Conservation (phyloP, 2,329 filamentous ascomycete genomes). For the Coleophoma eucalyptorum region DNA sequence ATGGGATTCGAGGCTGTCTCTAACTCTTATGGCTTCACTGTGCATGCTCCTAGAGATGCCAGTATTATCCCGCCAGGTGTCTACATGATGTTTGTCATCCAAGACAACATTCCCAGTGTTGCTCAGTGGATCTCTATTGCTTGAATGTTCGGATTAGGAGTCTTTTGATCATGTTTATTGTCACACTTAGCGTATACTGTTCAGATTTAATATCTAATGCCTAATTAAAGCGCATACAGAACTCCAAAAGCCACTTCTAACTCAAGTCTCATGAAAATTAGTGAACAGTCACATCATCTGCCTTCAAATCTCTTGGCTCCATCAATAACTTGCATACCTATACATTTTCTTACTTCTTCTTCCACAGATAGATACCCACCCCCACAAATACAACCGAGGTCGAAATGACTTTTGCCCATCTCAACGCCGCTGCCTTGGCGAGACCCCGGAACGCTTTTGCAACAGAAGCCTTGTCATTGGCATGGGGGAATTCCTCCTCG, state of each 20-base stretch:
- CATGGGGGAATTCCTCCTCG: slow-evolving; percentile 24
- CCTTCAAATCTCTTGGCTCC: too few species aligned
- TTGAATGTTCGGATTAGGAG: background rate
- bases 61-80: background rate
- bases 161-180: too few species aligned
- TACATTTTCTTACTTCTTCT: too few species aligned
- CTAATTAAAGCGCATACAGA: too few species aligned
- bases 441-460: slow-evolving; percentile 6
- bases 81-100: background rate
- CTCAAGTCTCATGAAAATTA: too few species aligned
- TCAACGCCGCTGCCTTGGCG: slow-evolving; percentile 1
- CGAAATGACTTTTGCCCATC: slow-evolving; percentile 3
- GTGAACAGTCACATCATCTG: too few species aligned
- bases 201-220: too few species aligned
- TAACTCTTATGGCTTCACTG: background rate
- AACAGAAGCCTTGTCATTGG: slow-evolving; percentile 19
- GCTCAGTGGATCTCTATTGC: background rate
- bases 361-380: too few species aligned
- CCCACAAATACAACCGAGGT: slow-evolving; percentile 2
- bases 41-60: background rate
- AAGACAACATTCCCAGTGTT: background rate
- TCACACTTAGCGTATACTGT: too few species aligned
- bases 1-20: background rate
- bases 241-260: too few species aligned
- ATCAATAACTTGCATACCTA: too few species aligned